Evolutionary conservation across 2,329 filamentous ascomycete species (phyloP).

Genomic region (Tolypocladium tropicale): DNA sequence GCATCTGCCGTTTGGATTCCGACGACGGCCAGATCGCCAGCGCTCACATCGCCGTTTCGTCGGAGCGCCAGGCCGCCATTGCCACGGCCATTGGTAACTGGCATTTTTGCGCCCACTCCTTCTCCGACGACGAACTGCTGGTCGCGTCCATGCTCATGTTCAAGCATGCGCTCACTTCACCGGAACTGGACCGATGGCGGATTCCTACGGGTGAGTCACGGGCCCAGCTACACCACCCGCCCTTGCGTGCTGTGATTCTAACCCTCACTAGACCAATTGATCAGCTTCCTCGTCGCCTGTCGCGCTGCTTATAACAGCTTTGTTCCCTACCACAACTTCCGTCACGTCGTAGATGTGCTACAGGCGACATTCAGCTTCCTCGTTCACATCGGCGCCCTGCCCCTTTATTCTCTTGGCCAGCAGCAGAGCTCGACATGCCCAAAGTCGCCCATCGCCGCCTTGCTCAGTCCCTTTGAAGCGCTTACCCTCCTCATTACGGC

Average conservation of each 20-base stretch:
- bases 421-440: constrained; percentile 17
- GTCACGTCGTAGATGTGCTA: constrained; percentile 91
- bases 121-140: constrained; percentile 81
- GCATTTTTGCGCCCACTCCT: constrained; percentile 84
- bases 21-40: constrained; percentile 50
- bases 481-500: constrained; percentile 85
- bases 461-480: constrained; percentile 80
- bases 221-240: neutral
- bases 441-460: constrained; percentile 57
- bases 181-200: constrained; percentile 71
- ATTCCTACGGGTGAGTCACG: constrained; percentile 59
- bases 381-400: constrained; percentile 65
- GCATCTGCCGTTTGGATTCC: constrained; percentile 67
- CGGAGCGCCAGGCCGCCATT: constrained; percentile 55
- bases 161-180: constrained; percentile 73
- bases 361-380: constrained; percentile 91
- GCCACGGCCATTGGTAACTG: constrained; percentile 64
- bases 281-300: constrained; percentile 77
- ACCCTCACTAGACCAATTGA: constrained; percentile 58
- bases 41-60: constrained; percentile 57
- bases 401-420: constrained; percentile 46
- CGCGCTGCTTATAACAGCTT: constrained; percentile 93
- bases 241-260: constrained; percentile 17
- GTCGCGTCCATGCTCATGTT: constrained; percentile 82
- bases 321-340: constrained; percentile 96